Evolutionary conservation across 2,329 filamentous ascomycete species (phyloP), one percentile per base, ranked within the genome.

Genomic region (Fusarium dimerum): DNA sequence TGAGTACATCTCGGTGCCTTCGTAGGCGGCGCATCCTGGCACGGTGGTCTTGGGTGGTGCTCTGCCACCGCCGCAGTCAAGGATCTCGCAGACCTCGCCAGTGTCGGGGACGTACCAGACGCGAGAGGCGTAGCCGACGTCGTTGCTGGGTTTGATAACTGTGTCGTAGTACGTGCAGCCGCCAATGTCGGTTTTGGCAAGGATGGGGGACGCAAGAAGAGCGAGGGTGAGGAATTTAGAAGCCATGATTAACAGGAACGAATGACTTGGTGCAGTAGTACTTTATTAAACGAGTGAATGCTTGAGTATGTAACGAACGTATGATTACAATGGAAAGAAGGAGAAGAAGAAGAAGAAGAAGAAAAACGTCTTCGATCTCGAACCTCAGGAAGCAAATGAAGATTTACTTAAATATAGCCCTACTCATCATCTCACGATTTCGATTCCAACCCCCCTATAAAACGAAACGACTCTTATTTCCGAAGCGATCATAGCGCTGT

Each of bases 1-100:
- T 50, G 74, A 74, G 68, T 83, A 81, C 12, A 77, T 79, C 15
- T 72, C 79, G 26, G 81, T 83, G 56, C 83, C 84, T 3, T 66
- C 62, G 73, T 87, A 86, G 5, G 50, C 63, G 2, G 69, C 64
- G 64, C 86, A 89, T 3, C 85, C 85, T 1, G 85, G 85, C 18
- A 84, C 79, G 26, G 77, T 79, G 15, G 80, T 83, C 74, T 84
- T 87, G 54, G 83, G 80, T 3, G 85, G 83, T 9, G 84, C 86
- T 43, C 80, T 77, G 50, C 85, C 86, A 58, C 86, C 86, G 52
- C 86, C 85, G 70, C 86, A 88, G 78, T 88, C 85, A 60, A 85
- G 76, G 55, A 82, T 65, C 11, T 75, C 74, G 77, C 86, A 88
- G 66, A 88, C 74, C 73, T 88, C 84, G 66, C 84, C 83, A 16